Base-by-base conservation (phyloP, 208 protist species). In the Trypanosoma conorhini region DNA sequence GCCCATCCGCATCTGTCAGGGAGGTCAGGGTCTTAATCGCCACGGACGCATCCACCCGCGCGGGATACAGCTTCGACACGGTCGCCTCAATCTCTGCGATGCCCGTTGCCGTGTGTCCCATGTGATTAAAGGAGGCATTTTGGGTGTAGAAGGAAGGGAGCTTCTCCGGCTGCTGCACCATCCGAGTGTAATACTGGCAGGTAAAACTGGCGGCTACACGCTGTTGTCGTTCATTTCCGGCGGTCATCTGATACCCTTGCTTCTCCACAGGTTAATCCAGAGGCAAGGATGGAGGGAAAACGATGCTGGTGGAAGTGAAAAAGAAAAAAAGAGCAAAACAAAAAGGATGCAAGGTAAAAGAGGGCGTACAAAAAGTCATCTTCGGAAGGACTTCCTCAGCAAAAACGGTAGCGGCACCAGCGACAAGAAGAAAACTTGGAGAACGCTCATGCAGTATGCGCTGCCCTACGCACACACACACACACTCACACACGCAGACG, bases 131-230 rank as follows among this genome's bases (percentile, higher is more conserved):
- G 50, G 67, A 30, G 15, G 85, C 86, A 12, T 77, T 71, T 26
- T 73, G 67, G 17, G 56, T 74, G 81, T 95, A 93, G 54, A 88
- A 88, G 19, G 17, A 52, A 0, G 66, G 24, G 31, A 95, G 76
- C 12, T 55, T 62, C 58, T 66, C 64, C 1, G 85, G 84, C n/a
- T 58, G 26, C 67, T 88, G 54, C 63, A 91, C 81, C 13, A 95
- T 70, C 17, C 67, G 46, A 21, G 77, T 87, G 80, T 91, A 92
- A 78, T 92, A 95, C 52, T 79, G 80, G 50, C 67, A 64, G 30
- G 83, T 81, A 55, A 95, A 95, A 67, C 74, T 91, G 9, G 77
- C 87, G 13, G 77, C 87, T 38, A 95, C 64, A 65, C 70, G 74
- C 48, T 80, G 73, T 10, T 70, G 72, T 31, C 62, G 60, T 17